Evolutionary conservation across 495 filamentous ascomycete genomes (phyloP), one percentile per base, ranked within the genome.

Genomic region (Penicillium alfredii): DNA sequence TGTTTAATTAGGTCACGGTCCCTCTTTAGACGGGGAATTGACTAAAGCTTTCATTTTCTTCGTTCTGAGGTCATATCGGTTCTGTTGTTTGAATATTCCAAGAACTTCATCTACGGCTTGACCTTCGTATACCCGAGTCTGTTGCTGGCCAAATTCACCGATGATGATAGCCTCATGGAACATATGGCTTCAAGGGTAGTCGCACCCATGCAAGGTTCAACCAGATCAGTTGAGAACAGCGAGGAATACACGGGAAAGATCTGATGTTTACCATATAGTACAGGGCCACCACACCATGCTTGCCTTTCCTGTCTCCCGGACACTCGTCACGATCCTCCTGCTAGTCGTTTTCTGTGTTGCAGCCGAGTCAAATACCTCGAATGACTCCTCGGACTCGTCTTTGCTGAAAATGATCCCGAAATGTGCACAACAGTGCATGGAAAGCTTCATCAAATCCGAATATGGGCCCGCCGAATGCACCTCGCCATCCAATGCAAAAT

Each of bases 341-440:
- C 42, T 55, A 40, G 33, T 47, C 40, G 33, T 33, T 30, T 10
- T 49, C 9, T 37, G 41, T 22, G 34, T 43, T 9, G 47, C 38
- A 11, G 28, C 24, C 17, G 31, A 27, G 25, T 25, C 37, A n/a
- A 17, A 44, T 36, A 16, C 32, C 8, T 33, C 47, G 27, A 40
- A 14, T 23, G 31, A 41, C 53, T 39, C 36, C 30, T 57, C 33
- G 9, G 33, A 41, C n/a, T 28, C 40, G 32, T 51, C 51, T 26
- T 43, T 68, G 23, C 50, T 54, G 28, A 38, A 42, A 24, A 40
- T 71, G 30, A 64, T 86, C 27, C 84, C 82, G n/a, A 30, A 58
- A 3, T 88, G 84, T 55, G 82, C 81, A 19, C 65, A 68, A 49
- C 36, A 48, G 8, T 88, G 84, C 49, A 63, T 86, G 38, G 45